Percentiles rank a stretch among this genome's conserved stretches.
These are phyloP conservation scores for Suillus subalutaceus DNA, from an alignment of 768 basidiomycete species.

Conservation along the genomic window DNA sequence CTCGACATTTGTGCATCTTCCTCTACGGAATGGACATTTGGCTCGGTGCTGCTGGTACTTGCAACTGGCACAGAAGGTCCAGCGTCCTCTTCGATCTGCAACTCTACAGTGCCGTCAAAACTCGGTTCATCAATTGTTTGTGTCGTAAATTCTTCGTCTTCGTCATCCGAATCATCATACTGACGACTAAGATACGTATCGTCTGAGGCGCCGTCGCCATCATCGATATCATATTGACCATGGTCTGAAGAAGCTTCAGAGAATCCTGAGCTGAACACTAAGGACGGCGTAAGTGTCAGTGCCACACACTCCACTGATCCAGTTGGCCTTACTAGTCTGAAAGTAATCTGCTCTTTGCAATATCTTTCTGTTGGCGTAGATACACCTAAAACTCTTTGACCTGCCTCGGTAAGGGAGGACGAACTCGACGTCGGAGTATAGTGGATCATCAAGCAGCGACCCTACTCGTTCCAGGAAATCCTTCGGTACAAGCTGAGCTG, in stretches of 20 bases:
- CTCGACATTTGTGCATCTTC: conserved; percentile 8
- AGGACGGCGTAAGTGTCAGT: neutral
- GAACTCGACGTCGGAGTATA: conserved; percentile 85
- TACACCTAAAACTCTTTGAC: conserved; percentile 41
- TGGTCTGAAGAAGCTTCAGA: conserved; percentile 52
- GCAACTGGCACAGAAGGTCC: conserved; percentile 3
- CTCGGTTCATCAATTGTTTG: conserved; percentile 36
- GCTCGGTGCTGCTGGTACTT: conserved; percentile 13
- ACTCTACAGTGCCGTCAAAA: conserved; percentile 24
- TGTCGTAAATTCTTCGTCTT: conserved; percentile 48
- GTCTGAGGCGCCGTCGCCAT: conserved; percentile 55
- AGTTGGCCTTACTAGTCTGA: conserved; percentile 54
- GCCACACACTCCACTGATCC: conserved; percentile 1
- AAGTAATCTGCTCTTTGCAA: conserved; percentile 80
- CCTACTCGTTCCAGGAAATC: conserved; percentile 74
- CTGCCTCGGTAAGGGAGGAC: conserved; percentile 56
- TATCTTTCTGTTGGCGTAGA: conserved; percentile 72
- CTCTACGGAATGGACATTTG: neutral
- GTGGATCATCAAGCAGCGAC: conserved; percentile 73
- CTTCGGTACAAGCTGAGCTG: conserved; percentile 63
- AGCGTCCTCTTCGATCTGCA: conserved; percentile 24
- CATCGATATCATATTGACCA: conserved; percentile 29
- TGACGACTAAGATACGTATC: conserved; percentile 39
- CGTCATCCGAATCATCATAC: conserved; percentile 55
- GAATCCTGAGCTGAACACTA: conserved; percentile 78